Percentiles rank a stretch among this genome's conserved stretches.
phyloP scores from a whole-genome alignment of 2,329 filamentous ascomycete species.

The Elsinoe necatrix region DNA sequence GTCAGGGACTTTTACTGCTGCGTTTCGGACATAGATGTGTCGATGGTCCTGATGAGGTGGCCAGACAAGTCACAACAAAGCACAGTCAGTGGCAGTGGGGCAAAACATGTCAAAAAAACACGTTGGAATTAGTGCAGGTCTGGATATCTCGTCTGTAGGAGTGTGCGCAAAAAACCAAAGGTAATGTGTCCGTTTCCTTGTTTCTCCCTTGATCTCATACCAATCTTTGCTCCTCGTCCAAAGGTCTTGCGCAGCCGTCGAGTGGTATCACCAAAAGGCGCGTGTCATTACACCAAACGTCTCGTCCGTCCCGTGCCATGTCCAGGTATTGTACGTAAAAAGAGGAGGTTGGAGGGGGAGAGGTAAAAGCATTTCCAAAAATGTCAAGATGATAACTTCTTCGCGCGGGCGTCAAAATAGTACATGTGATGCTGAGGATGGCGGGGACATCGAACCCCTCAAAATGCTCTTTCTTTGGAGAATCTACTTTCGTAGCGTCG shows the following conservation, averaged over 20 bases:
- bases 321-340: neutral
- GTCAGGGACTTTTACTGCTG: neutral
- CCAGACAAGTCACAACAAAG: no score
- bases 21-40: neutral
- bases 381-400: neutral
- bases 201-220: conserved; percentile 12
- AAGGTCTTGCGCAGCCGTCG: neutral
- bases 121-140: conserved; percentile 12
- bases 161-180: neutral
- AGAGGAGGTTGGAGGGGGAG: neutral
- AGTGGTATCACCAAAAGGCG: neutral
- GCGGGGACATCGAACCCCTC: conserved; percentile 16
- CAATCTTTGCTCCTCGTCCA: neutral
- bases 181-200: neutral
- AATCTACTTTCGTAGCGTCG: conserved; percentile 22
- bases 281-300: neutral
- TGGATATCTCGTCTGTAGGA: conserved; percentile 12
- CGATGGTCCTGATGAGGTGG: no score
- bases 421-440: conserved; percentile 16
- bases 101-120: no score
- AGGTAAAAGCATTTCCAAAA: conserved; percentile 2
- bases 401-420: conserved; percentile 10
- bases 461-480: conserved; percentile 16
- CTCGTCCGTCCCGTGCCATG: neutral
- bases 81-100: no score